A percentile compares a stretch with the other conserved stretches of the same genome.
These are phyloP conservation scores for maize (Zea mays) DNA, from an alignment of 176 grass and related monocot species.

Conservation along the genomic window DNA sequence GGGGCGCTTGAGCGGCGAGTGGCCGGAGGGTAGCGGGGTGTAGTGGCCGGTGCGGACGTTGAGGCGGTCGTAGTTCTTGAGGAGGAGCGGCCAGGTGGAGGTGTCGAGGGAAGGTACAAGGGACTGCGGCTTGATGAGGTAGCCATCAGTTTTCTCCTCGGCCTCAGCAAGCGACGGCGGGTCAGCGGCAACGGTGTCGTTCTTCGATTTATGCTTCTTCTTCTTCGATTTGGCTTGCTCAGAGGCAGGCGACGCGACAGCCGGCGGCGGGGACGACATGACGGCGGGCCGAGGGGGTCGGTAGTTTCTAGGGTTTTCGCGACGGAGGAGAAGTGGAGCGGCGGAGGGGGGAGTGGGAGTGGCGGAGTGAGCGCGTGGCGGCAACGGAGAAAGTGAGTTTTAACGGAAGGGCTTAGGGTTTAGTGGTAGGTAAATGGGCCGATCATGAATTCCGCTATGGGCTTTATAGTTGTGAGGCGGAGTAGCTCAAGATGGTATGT, in stretches of 20 bases:
- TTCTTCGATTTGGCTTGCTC: conserved; percentile 65
- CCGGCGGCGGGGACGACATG: conserved; percentile 61
- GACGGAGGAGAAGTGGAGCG: neutral
- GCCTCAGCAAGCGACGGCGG: conserved; percentile 22
- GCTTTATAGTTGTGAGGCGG: neutral
- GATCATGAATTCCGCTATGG: neutral
- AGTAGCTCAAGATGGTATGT: no score
- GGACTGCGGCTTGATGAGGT: conserved; percentile 72
- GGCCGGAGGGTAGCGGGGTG: conserved; percentile 70
- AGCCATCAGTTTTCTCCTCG: conserved; percentile 49
- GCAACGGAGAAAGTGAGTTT: neutral
- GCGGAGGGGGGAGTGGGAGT: neutral
- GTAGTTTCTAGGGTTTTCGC: conserved; percentile 20
- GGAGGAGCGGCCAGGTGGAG: conserved; percentile 69
- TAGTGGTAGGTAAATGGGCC: neutral
- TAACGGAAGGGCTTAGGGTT: conserved; percentile 54
- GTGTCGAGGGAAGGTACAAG: conserved; percentile 55
- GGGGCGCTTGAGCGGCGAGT: conserved; percentile 91
- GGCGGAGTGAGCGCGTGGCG: neutral
- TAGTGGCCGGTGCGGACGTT: conserved; percentile 87
- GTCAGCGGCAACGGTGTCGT: conserved; percentile 2
- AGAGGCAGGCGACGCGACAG: conserved; percentile 36
- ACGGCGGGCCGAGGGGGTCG: conserved; percentile 21
- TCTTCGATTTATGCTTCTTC: conserved; percentile 55
- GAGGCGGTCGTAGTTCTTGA: conserved; percentile 90